Percentiles rank a stretch among this genome's conserved stretches.
Evolutionary conservation across 1,284 basidiomycete species (phyloP).

Genomic region (Papiliotrema terrestris): DNA sequence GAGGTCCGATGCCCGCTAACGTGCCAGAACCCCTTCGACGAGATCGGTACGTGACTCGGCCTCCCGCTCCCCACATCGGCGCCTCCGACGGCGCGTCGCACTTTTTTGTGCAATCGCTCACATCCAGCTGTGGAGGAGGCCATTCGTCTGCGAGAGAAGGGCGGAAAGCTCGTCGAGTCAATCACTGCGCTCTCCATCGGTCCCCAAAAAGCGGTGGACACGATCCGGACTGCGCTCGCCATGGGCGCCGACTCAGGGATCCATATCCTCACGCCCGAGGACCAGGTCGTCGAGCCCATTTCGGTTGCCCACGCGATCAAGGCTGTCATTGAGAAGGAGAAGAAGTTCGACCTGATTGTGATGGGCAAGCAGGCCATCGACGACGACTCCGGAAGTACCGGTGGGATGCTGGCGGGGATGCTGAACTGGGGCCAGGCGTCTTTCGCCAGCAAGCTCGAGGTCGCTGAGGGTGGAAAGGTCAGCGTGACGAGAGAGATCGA

Average conservation of each 20-base stretch:
- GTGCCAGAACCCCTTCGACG: conserved; percentile 86
- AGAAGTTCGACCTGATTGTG: conserved; percentile 77
- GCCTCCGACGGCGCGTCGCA: too few relatives aligned
- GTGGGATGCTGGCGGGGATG: conserved; percentile 94
- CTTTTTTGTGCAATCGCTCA: neutral
- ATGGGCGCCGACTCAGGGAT: conserved; percentile 96
- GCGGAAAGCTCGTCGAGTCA: conserved; percentile 66
- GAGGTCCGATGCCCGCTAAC: neutral
- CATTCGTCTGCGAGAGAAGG: conserved; percentile 79
- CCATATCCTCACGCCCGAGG: conserved; percentile 84
- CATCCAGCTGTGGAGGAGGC: conserved; percentile 90
- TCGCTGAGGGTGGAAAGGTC: conserved; percentile 68
- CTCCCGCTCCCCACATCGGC: too few relatives aligned
- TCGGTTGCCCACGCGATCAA: conserved; percentile 63
- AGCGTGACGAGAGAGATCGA: conserved; percentile 89
- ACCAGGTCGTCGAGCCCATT: conserved; percentile 60
- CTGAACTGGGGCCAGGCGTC: conserved; percentile 92
- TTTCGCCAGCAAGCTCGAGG: conserved; percentile 85
- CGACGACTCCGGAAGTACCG: conserved; percentile 94
- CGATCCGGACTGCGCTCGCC: conserved; percentile 90
- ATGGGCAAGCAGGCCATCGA: conserved; percentile 99
- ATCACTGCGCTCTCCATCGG: conserved; percentile 93
- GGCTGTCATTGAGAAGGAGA: conserved; percentile 67
- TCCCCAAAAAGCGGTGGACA: conserved; percentile 83
- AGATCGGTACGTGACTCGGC: conserved; percentile 64